Evolutionary conservation across 1,284 basidiomycete genomes (phyloP).

Genomic region (Cerrena zonata): DNA sequence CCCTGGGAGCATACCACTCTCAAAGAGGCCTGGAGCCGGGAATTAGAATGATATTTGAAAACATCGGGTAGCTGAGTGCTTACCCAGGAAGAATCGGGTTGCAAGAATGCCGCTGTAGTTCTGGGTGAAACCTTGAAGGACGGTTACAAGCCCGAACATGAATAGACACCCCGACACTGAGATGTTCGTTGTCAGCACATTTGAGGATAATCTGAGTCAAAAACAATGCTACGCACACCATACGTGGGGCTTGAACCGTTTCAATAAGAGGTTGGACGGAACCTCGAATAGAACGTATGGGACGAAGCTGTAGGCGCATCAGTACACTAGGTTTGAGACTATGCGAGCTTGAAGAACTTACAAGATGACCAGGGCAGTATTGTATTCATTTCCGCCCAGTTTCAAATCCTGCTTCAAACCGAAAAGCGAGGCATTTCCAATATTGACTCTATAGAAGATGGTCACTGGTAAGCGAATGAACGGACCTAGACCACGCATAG

Average conservation of each 20-base stretch:
- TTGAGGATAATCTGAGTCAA: not conserved
- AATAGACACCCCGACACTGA: conserved; percentile 17
- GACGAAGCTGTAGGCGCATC: conserved; percentile 12
- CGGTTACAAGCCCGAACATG: conserved; percentile 22
- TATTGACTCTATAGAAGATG: conserved; percentile 14
- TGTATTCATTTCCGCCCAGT: conserved; percentile 15
- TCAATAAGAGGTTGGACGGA: conserved; percentile 18
- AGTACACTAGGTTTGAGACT: not conserved
- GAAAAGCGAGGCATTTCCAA: conserved; percentile 18
- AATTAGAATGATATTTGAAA: not conserved
- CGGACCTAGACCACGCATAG: not conserved
- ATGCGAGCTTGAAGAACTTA: conserved; percentile 6
- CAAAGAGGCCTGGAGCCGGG: conserved; percentile 14
- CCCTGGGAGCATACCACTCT: conserved; percentile 15
- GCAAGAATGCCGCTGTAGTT: conserved; percentile 26
- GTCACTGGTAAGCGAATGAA: not conserved
- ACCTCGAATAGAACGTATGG: conserved; percentile 19
- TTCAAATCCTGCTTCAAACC: conserved; percentile 18
- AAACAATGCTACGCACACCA: conserved; percentile 13
- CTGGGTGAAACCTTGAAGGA: conserved; percentile 23
- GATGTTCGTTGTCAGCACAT: not conserved
- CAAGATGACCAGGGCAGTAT: conserved; percentile 20
- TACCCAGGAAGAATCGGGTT: conserved; percentile 28
- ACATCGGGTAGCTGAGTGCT: not conserved
- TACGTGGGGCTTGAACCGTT: conserved; percentile 16